Evolutionary conservation across 768 basidiomycete genomes (phyloP).

Genomic region (Pleurotus platypus): DNA sequence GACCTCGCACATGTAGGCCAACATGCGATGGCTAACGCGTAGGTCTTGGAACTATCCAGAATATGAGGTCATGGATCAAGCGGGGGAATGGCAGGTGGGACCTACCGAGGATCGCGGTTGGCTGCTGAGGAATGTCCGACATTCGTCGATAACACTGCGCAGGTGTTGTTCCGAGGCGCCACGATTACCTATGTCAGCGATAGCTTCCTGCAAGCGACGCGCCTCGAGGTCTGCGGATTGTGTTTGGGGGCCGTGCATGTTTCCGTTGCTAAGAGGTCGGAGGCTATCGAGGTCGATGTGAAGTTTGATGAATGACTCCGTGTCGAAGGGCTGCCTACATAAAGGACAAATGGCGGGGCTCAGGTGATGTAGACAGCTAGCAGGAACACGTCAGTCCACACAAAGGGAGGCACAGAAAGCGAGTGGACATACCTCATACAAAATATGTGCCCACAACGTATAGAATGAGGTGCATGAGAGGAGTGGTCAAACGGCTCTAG

Average conservation of each 20-base stretch:
- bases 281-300: constrained; percentile 53
- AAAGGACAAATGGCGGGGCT: constrained; percentile 54
- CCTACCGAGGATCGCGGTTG: constrained; percentile 46
- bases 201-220: constrained; percentile 48
- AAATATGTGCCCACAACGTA: constrained; percentile 72
- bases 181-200: constrained; percentile 49
- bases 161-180: constrained; percentile 51
- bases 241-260: constrained; percentile 1
- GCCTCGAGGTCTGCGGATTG: constrained; percentile 34
- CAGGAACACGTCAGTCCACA: constrained; percentile 2
- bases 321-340: constrained; percentile 54
- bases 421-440: constrained; percentile 39
- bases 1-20: constrained; percentile 47
- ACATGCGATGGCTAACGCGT: constrained; percentile 43
- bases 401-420: neutral
- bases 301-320: constrained; percentile 44
- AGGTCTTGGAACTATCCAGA: constrained; percentile 45
- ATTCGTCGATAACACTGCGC: constrained; percentile 48
- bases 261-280: constrained; percentile 11
- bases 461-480: constrained; percentile 56
- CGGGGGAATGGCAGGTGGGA: constrained; percentile 8
- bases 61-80: constrained; percentile 9
- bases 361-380: constrained; percentile 55
- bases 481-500: constrained; percentile 57
- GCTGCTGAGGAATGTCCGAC: constrained; percentile 40